A percentile compares a stretch with the other conserved stretches of the same genome.
Conservation (phyloP, 495 filamentous ascomycete species). For the Geoglossum glabrum region DNA sequence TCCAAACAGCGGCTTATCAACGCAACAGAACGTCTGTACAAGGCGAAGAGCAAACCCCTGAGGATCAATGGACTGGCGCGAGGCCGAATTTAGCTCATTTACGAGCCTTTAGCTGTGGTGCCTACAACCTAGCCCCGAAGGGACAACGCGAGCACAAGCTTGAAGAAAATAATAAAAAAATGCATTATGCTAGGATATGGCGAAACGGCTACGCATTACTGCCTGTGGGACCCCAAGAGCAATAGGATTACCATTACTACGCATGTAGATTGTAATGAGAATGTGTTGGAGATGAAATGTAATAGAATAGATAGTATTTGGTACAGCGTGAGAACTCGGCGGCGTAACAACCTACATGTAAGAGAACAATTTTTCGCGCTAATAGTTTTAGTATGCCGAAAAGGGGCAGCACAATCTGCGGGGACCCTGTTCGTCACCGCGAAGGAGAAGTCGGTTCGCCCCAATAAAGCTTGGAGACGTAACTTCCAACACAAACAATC, state of each 20-base stretch:
- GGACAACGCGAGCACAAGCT: not conserved
- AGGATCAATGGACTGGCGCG: not conserved
- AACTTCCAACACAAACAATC: constrained; percentile 12
- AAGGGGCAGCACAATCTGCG: too few relatives aligned
- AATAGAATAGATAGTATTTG: too few relatives aligned
- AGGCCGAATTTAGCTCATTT: not conserved
- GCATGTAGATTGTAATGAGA: not conserved
- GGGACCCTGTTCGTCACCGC: too few relatives aligned
- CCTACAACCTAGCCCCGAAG: not conserved
- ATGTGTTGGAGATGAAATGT: too few relatives aligned
- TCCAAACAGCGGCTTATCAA: not conserved
- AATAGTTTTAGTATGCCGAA: too few relatives aligned
- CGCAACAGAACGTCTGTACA: not conserved
- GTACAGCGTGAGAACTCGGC: too few relatives aligned
- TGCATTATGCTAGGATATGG: constrained; percentile 2
- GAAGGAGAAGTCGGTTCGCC: too few relatives aligned
- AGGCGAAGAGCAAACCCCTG: not conserved
- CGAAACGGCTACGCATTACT: not conserved
- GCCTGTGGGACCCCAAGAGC: not conserved
- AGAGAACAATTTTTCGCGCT: too few relatives aligned
- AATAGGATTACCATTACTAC: not conserved
- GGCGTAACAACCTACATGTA: too few relatives aligned
- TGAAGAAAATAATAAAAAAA: not conserved
- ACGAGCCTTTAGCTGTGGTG: not conserved
- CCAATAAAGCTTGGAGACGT: too few relatives aligned